A percentile compares a stretch with the other conserved stretches of the same genome.
These are phyloP conservation scores for Pseudonitzschia pungens DNA, from an alignment of 108 stramenopile species.

Conservation along the genomic window DNA sequence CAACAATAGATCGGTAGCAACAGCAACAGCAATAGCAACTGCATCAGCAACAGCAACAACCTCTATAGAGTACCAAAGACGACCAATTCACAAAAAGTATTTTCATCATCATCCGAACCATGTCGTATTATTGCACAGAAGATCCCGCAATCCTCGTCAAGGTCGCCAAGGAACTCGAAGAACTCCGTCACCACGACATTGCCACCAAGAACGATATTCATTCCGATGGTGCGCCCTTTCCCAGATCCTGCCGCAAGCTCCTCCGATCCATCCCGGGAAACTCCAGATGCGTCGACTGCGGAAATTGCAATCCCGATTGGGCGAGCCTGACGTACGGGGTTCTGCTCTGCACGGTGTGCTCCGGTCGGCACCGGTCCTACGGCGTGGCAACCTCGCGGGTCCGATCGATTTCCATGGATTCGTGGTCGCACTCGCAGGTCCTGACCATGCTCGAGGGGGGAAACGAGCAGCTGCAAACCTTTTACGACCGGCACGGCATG, in stretches of 20 bases:
- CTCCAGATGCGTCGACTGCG: constrained; percentile 81
- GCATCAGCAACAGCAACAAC: too few species aligned
- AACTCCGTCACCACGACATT: not conserved
- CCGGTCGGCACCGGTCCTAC: constrained; percentile 79
- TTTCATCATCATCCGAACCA: too few species aligned
- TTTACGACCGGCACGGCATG: constrained; percentile 60
- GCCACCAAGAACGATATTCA: not conserved
- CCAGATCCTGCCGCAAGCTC: constrained; percentile 60
- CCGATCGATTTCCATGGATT: constrained; percentile 75
- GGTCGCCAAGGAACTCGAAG: not conserved
- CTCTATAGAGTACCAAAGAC: too few species aligned
- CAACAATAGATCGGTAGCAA: too few species aligned
- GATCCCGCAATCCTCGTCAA: not conserved
- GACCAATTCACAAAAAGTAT: too few species aligned
- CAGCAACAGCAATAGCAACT: too few species aligned
- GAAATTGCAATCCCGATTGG: constrained; percentile 73
- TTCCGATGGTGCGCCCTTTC: constrained; percentile 40
- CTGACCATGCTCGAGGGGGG: constrained; percentile 81
- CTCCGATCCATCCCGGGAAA: constrained; percentile 62
- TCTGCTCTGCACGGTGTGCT: constrained; percentile 81
- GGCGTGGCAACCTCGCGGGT: constrained; percentile 81
- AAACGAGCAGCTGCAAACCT: constrained; percentile 60
- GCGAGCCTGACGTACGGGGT: constrained; percentile 86
- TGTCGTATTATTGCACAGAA: not conserved
- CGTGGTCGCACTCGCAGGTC: constrained; percentile 65